Evolutionary conservation across 345 rosid genomes (phyloP).

Genomic region (Luvunga scandens): DNA sequence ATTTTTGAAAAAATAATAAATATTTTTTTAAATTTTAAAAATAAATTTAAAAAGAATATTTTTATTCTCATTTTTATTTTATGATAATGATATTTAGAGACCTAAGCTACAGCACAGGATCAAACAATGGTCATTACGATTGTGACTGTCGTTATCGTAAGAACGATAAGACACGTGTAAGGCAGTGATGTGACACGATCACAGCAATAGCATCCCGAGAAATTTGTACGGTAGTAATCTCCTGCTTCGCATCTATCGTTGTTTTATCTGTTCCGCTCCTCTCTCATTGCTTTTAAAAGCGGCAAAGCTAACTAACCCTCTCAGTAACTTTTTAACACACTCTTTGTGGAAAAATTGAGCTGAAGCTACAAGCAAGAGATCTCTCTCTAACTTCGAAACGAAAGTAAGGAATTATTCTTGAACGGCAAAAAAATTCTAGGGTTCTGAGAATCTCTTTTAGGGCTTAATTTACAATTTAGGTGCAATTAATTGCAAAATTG

Average conservation of each 20-base stretch:
- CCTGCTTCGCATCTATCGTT: slow-evolving; percentile 10
- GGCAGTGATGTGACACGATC: neutral
- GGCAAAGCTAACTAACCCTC: slow-evolving; percentile 46
- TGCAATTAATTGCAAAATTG: neutral
- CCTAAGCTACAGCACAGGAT: neutral
- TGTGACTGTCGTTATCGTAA: neutral
- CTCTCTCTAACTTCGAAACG: slow-evolving; percentile 35
- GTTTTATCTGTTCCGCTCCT: neutral
- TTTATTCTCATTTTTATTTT: too few relatives aligned
- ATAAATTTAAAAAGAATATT: too few relatives aligned
- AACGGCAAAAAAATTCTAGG: neutral
- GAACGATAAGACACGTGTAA: slow-evolving; percentile 18
- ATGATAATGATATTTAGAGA: too few relatives aligned
- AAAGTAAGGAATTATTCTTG: slow-evolving; percentile 57
- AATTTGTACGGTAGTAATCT: slow-evolving; percentile 3
- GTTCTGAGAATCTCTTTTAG: neutral
- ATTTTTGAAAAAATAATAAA: too few relatives aligned
- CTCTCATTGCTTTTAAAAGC: slow-evolving; percentile 36
- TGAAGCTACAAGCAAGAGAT: slow-evolving; percentile 49
- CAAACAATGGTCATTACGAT: neutral
- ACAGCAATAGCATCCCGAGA: neutral
- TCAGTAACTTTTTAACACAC: slow-evolving; percentile 4
- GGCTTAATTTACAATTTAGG: neutral
- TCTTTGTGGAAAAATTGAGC: slow-evolving; percentile 11
- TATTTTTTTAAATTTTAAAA: too few relatives aligned